Percentiles rank a stretch among this genome's conserved stretches.
These are phyloP conservation scores for Monilinia aucupariae DNA, from an alignment of 2,329 filamentous ascomycete genomes.

Conservation along the genomic window DNA sequence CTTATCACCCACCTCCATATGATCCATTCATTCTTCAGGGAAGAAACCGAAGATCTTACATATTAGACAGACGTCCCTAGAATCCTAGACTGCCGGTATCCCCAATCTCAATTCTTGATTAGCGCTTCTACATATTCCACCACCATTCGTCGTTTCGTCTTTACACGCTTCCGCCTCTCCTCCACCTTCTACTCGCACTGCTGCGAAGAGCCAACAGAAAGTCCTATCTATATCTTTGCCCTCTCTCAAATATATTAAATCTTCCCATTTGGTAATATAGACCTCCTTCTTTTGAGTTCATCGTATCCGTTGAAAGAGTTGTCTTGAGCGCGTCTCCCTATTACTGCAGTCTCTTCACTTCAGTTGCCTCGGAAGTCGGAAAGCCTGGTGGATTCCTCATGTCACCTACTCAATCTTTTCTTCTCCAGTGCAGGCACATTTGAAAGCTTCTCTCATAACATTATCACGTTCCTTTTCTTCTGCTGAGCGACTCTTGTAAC, in stretches of 20 bases:
- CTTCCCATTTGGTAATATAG: background rate
- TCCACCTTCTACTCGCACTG: background rate
- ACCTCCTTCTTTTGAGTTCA: constrained; percentile 4
- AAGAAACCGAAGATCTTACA: constrained; percentile 1
- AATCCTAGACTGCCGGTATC: background rate
- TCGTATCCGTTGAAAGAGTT: constrained; percentile 6
- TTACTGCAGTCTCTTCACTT: constrained; percentile 3
- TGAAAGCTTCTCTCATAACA: constrained; percentile 16
- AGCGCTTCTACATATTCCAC: constrained; percentile 4
- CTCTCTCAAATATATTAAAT: constrained; percentile 13
- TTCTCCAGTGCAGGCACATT: constrained; percentile 29
- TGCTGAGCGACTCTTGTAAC: constrained; percentile 27
- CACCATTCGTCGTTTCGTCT: constrained; percentile 10
- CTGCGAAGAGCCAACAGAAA: constrained; percentile 2
- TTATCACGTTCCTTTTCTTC: constrained; percentile 18
- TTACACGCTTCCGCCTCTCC: constrained; percentile 4
- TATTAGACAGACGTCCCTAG: constrained; percentile 3
- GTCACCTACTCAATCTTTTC: constrained; percentile 10
- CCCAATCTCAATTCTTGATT: background rate
- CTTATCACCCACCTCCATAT: background rate
- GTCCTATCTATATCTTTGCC: constrained; percentile 24
- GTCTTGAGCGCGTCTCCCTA: background rate
- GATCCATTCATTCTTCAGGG: background rate
- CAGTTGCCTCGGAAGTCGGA: background rate
- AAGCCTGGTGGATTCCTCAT: background rate